Evolutionary conservation across 768 basidiomycete species (phyloP), one percentile per base, ranked within the genome.

Genomic region (Trichaptum fuscoviolaceum): DNA sequence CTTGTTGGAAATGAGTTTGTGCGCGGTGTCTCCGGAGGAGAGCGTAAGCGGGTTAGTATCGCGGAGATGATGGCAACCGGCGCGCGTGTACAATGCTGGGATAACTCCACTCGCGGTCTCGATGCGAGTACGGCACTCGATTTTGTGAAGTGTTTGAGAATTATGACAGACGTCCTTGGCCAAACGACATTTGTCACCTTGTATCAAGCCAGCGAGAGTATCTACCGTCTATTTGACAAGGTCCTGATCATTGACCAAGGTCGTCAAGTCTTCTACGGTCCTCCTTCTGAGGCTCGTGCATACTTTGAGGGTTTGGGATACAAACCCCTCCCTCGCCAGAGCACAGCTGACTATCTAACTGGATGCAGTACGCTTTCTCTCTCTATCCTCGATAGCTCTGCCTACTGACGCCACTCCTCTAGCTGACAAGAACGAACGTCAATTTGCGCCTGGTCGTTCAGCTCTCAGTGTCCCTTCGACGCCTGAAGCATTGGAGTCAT

Each of bases 111-210:
- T 2, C 81, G 90, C 62, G 91, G 92, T 20, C 79, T 93, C 63
- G 91, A 93, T 69, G 92, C 93, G 0, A 92, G 92, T 1, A 96
- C 94, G 7, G 94, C 94, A 1, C 81, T 95, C 62, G 95, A 96
- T 73, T 96, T 92, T 70, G 86, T 85, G 65, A 91, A 87, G 76
- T 87, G 87, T 57, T 77, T 96, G 64, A 83, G 93, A 20, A 80
- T 93, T 36, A 87, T 92, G 82, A 95, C 95, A 20, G 93, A 96
- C 72, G 77, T 93, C n/a, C 81, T 89, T 20, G 85, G 87, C 7
- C 87, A 88, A 75, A 90, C 92, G 1, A 92, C 89, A 8, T 90
- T 95, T 72, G 89, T 93, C 10, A 87, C 90, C 6, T 76, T 95
- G 81, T 87, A 76, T 71, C 91, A 95, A 75, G 93, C 92, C 7